Percentiles rank a stretch among this genome's conserved stretches.
These are phyloP conservation scores for Flaveria ramosissima DNA, from an alignment of 129 eudicot genomes.

Conservation along the genomic window DNA sequence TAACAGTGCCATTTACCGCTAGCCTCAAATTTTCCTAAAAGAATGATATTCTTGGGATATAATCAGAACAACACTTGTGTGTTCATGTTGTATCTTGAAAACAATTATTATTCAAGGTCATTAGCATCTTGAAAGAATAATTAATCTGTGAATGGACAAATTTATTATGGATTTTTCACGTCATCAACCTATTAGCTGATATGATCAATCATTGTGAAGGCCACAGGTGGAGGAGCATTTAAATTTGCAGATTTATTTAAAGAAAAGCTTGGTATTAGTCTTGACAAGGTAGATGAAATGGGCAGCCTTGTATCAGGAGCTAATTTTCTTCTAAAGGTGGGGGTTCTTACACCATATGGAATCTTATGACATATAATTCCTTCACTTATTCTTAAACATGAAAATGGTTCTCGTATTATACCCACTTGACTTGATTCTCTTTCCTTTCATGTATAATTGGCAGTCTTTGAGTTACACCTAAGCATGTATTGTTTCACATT, in stretches of 20 bases:
- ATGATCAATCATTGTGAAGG: constrained; percentile 50
- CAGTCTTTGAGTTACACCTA: constrained; percentile 4
- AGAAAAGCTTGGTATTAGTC: constrained; percentile 71
- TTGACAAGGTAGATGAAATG: constrained; percentile 97
- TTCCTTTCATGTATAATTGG: constrained; percentile 7
- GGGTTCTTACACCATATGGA: constrained; percentile 24
- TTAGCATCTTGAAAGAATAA: constrained; percentile 4
- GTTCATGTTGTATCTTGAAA: constrained; percentile 1
- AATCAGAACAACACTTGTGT: constrained; percentile 8
- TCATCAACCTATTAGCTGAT: constrained; percentile 26
- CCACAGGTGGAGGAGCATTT: constrained; percentile 99
- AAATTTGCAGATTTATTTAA: constrained; percentile 86
- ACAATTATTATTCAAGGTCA: background rate
- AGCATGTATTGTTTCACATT: background rate
- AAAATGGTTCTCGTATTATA: constrained; percentile 2
- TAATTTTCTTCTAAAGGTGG: constrained; percentile 89
- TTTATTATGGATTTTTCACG: constrained; percentile 17
- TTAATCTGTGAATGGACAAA: constrained; percentile 14
- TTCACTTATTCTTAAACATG: background rate
- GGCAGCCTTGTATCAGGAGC: constrained; percentile 89
- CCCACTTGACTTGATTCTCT: background rate
- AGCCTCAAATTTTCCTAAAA: background rate
- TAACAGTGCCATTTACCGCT: background rate
- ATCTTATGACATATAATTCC: background rate
- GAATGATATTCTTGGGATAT: background rate